phyloP scores from a whole-genome alignment of 768 basidiomycete species.

The Tricholoma bakamatsutake region DNA sequence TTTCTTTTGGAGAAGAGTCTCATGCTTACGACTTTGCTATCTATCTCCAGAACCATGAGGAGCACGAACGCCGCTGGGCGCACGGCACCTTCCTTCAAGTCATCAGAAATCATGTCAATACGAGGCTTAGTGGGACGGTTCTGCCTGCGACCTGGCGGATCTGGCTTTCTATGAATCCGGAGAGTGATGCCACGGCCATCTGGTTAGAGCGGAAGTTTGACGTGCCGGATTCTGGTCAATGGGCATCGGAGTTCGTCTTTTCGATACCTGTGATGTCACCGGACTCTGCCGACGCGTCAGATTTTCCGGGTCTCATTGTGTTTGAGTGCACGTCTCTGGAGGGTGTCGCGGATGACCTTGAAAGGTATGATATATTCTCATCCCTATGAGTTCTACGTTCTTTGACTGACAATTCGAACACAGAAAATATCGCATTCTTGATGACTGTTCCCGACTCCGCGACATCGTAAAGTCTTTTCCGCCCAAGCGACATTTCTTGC shows the following conservation, averaged over 20 bases:
- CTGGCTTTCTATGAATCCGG: constrained; percentile 74
- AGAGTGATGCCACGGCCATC: constrained; percentile 70
- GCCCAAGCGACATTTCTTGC: constrained; percentile 49
- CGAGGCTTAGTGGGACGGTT: constrained; percentile 22
- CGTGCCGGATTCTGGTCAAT: constrained; percentile 56
- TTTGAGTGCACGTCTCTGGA: constrained; percentile 70
- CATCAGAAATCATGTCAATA: constrained; percentile 34
- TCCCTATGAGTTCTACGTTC: constrained; percentile 2
- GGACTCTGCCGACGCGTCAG: constrained; percentile 14
- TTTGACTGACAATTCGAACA: constrained; percentile 1
- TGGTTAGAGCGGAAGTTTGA: constrained; percentile 78
- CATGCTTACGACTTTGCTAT: constrained; percentile 10
- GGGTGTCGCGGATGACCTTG: constrained; percentile 57
- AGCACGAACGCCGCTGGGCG: constrained; percentile 70
- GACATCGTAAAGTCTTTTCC: constrained; percentile 55
- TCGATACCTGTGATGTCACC: constrained; percentile 44
- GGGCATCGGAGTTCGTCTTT: constrained; percentile 56
- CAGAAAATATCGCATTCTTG: constrained; percentile 67
- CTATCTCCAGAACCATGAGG: constrained; percentile 57
- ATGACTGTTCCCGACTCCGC: constrained; percentile 67
- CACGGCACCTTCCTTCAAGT: constrained; percentile 60
- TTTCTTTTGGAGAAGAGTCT: neutral
- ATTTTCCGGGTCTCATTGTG: constrained; percentile 63
- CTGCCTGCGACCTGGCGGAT: constrained; percentile 46
- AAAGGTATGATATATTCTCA: constrained; percentile 40